phyloP scores from a whole-genome alignment of 192 early-diverging fungal genomes.

The Entophlyctis helioformis region DNA sequence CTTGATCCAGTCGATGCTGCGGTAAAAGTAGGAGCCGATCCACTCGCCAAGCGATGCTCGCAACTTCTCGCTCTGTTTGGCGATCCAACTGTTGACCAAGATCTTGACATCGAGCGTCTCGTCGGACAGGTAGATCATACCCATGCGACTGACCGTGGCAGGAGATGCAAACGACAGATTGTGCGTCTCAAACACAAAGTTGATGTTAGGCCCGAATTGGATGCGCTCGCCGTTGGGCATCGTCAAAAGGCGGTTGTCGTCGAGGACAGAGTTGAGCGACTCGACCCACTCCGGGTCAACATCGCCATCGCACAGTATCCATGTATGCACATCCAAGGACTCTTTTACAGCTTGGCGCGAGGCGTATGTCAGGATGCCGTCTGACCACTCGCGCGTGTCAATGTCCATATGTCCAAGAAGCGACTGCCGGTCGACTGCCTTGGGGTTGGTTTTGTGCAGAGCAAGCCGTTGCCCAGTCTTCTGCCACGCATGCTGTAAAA shows the following conservation, averaged over 20 bases:
- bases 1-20: slow-evolving; percentile 29
- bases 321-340: slow-evolving; percentile 28
- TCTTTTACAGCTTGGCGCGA: slow-evolving; percentile 45
- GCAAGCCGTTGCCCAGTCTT: slow-evolving; percentile 34
- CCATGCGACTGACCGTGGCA: slow-evolving; percentile 49
- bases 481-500: slow-evolving; percentile 28
- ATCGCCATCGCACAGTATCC: slow-evolving; percentile 52
- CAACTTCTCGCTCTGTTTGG: slow-evolving; percentile 13
- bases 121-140: slow-evolving; percentile 54
- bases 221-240: slow-evolving; percentile 56
- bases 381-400: slow-evolving; percentile 48
- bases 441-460: slow-evolving; percentile 35
- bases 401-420: slow-evolving; percentile 48
- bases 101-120: slow-evolving; percentile 34
- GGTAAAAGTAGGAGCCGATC: slow-evolving; percentile 28
- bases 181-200: slow-evolving; percentile 52
- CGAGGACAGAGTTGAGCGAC: slow-evolving; percentile 46
- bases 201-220: slow-evolving; percentile 48
- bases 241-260: slow-evolving; percentile 44
- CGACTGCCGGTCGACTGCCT: slow-evolving; percentile 35
- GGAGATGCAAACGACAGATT: slow-evolving; percentile 49
- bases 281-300: slow-evolving; percentile 53
- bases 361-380: slow-evolving; percentile 41
- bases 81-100: slow-evolving; percentile 29
- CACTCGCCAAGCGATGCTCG: slow-evolving; percentile 12